Conservation (phyloP, 108 stramenopile species). For the Aurantiochytrium sp. region DNA sequence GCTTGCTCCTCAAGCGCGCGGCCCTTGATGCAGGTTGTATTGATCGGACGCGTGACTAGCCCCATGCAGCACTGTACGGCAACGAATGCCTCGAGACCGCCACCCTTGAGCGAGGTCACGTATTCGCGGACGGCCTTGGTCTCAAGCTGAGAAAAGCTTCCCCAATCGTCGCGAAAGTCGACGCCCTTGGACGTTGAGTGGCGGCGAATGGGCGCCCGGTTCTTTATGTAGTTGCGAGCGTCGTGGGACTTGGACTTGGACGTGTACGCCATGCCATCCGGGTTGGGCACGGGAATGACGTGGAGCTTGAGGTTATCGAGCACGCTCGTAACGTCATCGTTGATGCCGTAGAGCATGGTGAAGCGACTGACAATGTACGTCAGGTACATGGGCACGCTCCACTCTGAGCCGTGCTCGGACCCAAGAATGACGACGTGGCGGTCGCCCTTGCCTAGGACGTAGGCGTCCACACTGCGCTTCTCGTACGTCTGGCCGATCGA, state of each 20-base stretch:
- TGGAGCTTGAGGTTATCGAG: background rate
- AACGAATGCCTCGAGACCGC: background rate
- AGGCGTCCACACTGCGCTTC: background rate
- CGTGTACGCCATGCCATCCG: background rate
- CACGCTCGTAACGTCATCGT: constrained; percentile 7
- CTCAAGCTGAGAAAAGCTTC: background rate
- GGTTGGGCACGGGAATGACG: background rate
- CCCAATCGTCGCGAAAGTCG: constrained; percentile 28
- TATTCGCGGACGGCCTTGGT: constrained; percentile 11
- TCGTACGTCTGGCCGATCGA: constrained; percentile 22
- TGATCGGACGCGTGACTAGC: background rate
- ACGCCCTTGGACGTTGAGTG: background rate
- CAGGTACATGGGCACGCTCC: constrained; percentile 20
- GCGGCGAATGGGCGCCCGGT: background rate
- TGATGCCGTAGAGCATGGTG: background rate
- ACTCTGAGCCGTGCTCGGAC: constrained; percentile 21
- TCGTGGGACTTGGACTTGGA: background rate
- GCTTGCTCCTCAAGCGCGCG: constrained; percentile 3
- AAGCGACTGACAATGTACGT: constrained; percentile 12
- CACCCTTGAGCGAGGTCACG: background rate
- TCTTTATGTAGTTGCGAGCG: constrained; percentile 14
- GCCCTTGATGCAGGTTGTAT: background rate
- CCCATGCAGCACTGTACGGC: background rate
- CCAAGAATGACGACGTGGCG: background rate
- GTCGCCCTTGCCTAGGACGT: background rate